Conservation (phyloP, 192 early-diverging fungal species). For the Lobosporangium transversale region DNA sequence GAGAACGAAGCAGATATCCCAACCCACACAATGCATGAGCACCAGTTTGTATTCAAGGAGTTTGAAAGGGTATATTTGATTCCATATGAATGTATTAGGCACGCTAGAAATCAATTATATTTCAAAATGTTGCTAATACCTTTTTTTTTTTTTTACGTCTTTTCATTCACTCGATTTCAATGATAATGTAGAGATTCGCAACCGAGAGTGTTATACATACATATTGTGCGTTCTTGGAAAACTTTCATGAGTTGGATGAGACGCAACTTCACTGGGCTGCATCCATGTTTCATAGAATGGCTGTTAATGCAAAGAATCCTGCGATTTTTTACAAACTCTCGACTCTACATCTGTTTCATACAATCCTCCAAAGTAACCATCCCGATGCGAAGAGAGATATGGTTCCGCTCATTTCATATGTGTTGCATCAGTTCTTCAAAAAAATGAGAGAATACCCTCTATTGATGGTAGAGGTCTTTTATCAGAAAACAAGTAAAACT, state of each 20-base stretch:
- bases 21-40: constrained; percentile 31
- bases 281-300: constrained; percentile 73
- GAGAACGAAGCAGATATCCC: constrained; percentile 39
- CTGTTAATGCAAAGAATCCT: constrained; percentile 64
- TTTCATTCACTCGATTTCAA: not conserved
- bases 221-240: constrained; percentile 65
- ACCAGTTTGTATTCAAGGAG: constrained; percentile 54
- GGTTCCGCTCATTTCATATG: constrained; percentile 62
- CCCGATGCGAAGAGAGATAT: constrained; percentile 52
- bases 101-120: too few species aligned
- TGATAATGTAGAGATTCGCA: constrained; percentile 61
- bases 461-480: constrained; percentile 67
- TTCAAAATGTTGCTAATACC: too few species aligned
- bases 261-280: constrained; percentile 64
- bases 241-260: constrained; percentile 61
- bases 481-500: constrained; percentile 52
- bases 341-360: constrained; percentile 70
- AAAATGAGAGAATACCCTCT: constrained; percentile 62
- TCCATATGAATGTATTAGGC: not conserved
- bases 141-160: not conserved
- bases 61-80: constrained; percentile 58
- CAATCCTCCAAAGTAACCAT: constrained; percentile 53
- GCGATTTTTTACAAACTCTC: constrained; percentile 73
- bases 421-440: constrained; percentile 65
- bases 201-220: constrained; percentile 59